A percentile compares a stretch with the other conserved stretches of the same genome.
Evolutionary conservation across 1,139 yeast species (phyloP).

Genomic region (Wickerhamomyces sp.): DNA sequence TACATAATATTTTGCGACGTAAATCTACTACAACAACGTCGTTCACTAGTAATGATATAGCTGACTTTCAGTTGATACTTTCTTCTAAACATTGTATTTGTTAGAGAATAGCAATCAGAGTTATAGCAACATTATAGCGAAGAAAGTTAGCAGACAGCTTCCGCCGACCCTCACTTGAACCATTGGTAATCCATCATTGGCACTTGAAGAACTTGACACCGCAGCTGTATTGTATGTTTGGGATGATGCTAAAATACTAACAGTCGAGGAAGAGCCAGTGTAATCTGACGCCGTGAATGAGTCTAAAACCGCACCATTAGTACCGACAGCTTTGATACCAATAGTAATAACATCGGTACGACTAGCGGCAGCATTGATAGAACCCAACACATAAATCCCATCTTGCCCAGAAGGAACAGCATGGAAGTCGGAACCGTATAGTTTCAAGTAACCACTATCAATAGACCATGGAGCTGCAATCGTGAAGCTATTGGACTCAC

Average conservation of each 20-base stretch:
- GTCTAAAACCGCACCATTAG: constrained; percentile 7
- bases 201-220: too few relatives aligned
- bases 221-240: background rate
- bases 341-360: constrained; percentile 5
- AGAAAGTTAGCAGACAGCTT: too few relatives aligned
- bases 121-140: too few relatives aligned
- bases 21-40: too few relatives aligned
- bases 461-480: constrained; percentile 8
- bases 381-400: constrained; percentile 8
- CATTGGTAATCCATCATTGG: too few relatives aligned
- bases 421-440: constrained; percentile 9
- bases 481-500: constrained; percentile 2
- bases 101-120: too few relatives aligned
- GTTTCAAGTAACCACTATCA: constrained; percentile 7
- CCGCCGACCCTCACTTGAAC: too few relatives aligned
- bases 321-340: constrained; percentile 1
- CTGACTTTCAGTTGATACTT: too few relatives aligned
- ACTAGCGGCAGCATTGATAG: constrained; percentile 9
- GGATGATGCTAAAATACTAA: constrained; percentile 1
- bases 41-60: too few relatives aligned
- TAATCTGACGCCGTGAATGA: constrained; percentile 8
- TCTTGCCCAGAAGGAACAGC: constrained; percentile 10
- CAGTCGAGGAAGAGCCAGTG: constrained; percentile 1
- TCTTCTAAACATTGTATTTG: too few relatives aligned
- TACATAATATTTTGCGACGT: too few relatives aligned